A percentile compares a stretch with the other conserved stretches of the same genome.
phyloP scores from a whole-genome alignment of 2,329 filamentous ascomycete genomes.

The Clonostachys sp. region DNA sequence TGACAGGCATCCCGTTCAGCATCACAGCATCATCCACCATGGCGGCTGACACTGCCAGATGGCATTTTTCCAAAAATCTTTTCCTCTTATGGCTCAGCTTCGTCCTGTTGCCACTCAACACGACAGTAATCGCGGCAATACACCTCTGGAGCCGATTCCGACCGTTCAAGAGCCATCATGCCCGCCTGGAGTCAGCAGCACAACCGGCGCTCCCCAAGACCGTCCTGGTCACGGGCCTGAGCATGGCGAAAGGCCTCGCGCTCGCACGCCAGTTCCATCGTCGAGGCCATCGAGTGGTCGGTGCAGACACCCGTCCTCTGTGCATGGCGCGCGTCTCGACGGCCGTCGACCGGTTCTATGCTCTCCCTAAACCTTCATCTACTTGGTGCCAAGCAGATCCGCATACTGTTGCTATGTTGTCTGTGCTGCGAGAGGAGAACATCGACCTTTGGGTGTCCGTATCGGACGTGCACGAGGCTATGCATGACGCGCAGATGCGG shows the following conservation, averaged over 20 bases:
- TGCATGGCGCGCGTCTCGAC: slow-evolving; percentile 54
- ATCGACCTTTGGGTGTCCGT: slow-evolving; percentile 72
- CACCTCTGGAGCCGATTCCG: slow-evolving; percentile 5
- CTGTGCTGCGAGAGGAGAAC: slow-evolving; percentile 54
- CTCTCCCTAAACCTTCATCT: slow-evolving; percentile 20
- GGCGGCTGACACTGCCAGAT: not conserved
- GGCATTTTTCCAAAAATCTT: slow-evolving; percentile 14
- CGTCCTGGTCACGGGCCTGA: slow-evolving; percentile 67
- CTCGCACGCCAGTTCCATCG: slow-evolving; percentile 62
- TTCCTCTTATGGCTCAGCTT: slow-evolving; percentile 18
- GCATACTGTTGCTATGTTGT: slow-evolving; percentile 53
- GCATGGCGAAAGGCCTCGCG: slow-evolving; percentile 66
- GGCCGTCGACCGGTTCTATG: slow-evolving; percentile 50
- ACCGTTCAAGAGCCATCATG: not conserved
- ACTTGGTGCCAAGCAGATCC: slow-evolving; percentile 19
- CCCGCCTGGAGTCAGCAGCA: not conserved
- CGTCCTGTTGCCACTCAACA: slow-evolving; percentile 43
- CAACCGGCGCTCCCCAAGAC: slow-evolving; percentile 24
- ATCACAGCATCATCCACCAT: too few relatives aligned
- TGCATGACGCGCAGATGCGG: slow-evolving; percentile 63
- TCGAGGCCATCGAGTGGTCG: slow-evolving; percentile 65
- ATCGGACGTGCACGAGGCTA: slow-evolving; percentile 60
- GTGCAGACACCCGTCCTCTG: slow-evolving; percentile 57
- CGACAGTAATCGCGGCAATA: slow-evolving; percentile 28
- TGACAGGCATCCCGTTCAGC: too few relatives aligned